Conservation (phyloP, 202 grass and related monocot species). For the Musa balbisiana region DNA sequence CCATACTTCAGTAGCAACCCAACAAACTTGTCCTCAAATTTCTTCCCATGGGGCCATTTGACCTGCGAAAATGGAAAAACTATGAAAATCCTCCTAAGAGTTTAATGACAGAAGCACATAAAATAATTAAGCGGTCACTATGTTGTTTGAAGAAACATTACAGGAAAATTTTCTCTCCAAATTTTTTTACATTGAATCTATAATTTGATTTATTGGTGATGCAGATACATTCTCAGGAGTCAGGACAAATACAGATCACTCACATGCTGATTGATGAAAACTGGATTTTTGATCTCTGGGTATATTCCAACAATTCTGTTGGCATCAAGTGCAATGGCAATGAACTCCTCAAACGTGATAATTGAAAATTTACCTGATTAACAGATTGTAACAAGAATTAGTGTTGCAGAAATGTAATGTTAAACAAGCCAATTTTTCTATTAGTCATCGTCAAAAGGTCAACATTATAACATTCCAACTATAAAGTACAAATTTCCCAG, state of each 20-base stretch:
- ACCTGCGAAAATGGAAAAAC: constrained; percentile 37
- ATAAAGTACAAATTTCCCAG: too few species aligned
- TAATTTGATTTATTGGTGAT: not conserved
- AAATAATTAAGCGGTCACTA: not conserved
- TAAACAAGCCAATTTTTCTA: too few species aligned
- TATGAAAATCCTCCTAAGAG: not conserved
- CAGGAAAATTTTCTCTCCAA: too few species aligned
- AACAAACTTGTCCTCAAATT: constrained; percentile 85
- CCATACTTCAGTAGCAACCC: constrained; percentile 66
- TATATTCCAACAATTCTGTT: constrained; percentile 87
- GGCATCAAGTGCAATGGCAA: constrained; percentile 61
- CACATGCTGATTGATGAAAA: constrained; percentile 86
- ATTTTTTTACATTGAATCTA: not conserved
- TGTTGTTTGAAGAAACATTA: too few species aligned
- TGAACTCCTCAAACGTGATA: constrained; percentile 86
- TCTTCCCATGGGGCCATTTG: constrained; percentile 68
- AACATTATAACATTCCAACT: too few species aligned
- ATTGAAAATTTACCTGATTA: constrained; percentile 68
- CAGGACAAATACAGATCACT: constrained; percentile 13
- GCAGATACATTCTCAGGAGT: not conserved
- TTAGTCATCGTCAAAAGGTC: too few species aligned
- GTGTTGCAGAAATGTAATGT: not conserved
- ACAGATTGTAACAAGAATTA: not conserved
- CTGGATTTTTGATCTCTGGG: constrained; percentile 82
- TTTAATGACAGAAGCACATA: not conserved